Percentiles rank a stretch among this genome's conserved stretches.
Conservation (phyloP, 1,284 basidiomycete genomes). For the Puccinia novopanici region DNA sequence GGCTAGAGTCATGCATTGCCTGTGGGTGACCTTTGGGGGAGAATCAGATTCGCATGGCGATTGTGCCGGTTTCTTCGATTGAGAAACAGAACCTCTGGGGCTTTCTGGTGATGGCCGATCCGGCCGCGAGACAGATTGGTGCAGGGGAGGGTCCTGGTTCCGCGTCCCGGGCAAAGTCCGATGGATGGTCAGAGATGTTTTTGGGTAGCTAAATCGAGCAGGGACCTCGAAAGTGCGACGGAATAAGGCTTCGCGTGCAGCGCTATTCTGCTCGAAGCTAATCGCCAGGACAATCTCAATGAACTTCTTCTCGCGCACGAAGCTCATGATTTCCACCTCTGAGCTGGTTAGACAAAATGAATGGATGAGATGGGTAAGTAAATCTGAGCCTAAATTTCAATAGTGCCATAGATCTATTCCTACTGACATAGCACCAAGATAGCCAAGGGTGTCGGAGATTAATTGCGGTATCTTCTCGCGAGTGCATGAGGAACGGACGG, state of each 20-base stretch:
- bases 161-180: background rate
- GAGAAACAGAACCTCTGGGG: background rate
- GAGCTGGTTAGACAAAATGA: background rate
- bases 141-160: background rate
- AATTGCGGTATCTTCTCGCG: conserved; percentile 8
- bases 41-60: background rate
- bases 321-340: background rate
- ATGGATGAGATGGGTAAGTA: background rate
- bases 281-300: background rate
- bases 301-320: background rate
- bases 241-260: background rate
- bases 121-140: background rate
- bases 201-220: background rate
- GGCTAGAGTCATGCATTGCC: background rate
- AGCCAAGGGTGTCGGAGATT: background rate
- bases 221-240: conserved; percentile 5
- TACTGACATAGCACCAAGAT: conserved; percentile 8
- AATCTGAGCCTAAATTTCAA: background rate
- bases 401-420: background rate
- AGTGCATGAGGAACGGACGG: background rate
- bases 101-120: background rate
- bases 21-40: background rate
- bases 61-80: background rate
- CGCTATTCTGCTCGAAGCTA: conserved; percentile 10
- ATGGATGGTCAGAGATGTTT: background rate